Base-by-base conservation (phyloP, 2,329 filamentous ascomycete species). In the Monosporascus cannonballus region DNA sequence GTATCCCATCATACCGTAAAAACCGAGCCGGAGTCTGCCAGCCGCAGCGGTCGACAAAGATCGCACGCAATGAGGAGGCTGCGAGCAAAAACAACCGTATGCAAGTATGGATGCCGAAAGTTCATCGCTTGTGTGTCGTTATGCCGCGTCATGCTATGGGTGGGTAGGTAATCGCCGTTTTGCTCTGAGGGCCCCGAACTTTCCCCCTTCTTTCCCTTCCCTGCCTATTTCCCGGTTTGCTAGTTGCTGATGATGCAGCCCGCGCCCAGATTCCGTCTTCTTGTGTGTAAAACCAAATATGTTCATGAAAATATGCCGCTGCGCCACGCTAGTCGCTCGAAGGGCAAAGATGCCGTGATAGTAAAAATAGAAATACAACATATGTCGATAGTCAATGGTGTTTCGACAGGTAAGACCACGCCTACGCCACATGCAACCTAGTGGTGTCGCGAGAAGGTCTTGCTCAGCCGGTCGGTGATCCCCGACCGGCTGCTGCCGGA, bases 381-480 rank as follows among this genome's bases (percentile, higher is more conserved):
- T 3, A 17, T 22, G 41, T 18, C 15, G n/a, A 22, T 14, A 9
- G 50, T 48, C 47, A 48, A 38, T 22, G 25, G 20, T 45, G 38
- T 52, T 48, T 46, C 39, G 39, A 48, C 5, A 11, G 41, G 46
- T 51, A 50, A 39, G 53, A 49, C 39, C 50, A 45, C 9, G 11
- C n/a, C 17, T 20, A 42, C 41, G 3, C 41, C n/a, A 25, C 20
- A 42, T 14, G 1, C 39, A 15, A 24, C 45, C 54, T 27, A 68
- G 56, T 64, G 62, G 48, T 67, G 68, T 27, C 60, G 61, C 56
- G 67, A 67, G 41, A 69, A 66, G 54, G 62, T 49, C 36, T 67
- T 67, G 63, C 69, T 74, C 57, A 75, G 65, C n/a, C 70, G 67
- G 55, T 68, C 72, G 59, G 69, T 68, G 58, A 77, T 67, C 49